Conservation (phyloP, 805 yeast species). For the Metschnikowia baotianmanensis region DNA sequence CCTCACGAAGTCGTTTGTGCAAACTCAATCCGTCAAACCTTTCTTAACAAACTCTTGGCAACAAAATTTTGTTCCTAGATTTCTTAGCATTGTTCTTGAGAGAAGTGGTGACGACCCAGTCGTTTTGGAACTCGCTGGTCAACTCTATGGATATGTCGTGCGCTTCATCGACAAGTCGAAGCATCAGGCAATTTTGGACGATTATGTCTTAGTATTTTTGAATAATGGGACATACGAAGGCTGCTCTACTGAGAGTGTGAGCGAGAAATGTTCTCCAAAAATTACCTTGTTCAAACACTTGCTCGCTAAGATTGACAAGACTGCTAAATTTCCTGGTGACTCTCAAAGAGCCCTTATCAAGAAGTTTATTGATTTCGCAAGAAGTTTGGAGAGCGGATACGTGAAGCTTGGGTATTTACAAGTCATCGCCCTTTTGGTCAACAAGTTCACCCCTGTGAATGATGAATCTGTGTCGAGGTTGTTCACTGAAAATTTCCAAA, state of each 20-base stretch:
- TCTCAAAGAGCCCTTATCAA: conserved; percentile 10
- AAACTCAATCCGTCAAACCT: conserved; percentile 29
- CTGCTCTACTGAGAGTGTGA: conserved; percentile 18
- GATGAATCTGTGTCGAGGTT: conserved; percentile 11
- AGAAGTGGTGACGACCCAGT: conserved; percentile 18
- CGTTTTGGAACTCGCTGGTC: conserved; percentile 39
- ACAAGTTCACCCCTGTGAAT: conserved; percentile 32
- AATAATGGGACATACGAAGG: conserved; percentile 16
- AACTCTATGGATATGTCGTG: conserved; percentile 41
- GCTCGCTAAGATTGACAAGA: conserved; percentile 52
- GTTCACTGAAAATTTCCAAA: conserved; percentile 4
- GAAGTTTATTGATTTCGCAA: conserved; percentile 37
- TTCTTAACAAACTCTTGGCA: conserved; percentile 44
- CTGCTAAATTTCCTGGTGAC: conserved; percentile 13
- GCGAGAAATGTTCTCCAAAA: conserved; percentile 28
- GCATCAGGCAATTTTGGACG: conserved; percentile 48
- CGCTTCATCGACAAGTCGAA: conserved; percentile 35
- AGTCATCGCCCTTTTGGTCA: conserved; percentile 50
- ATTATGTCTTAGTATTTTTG: conserved; percentile 37
- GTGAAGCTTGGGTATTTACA: conserved; percentile 47
- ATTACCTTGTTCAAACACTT: conserved; percentile 41
- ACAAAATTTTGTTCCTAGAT: conserved; percentile 42
- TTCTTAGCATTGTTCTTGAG: conserved; percentile 23
- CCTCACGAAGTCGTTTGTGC: conserved; percentile 22
- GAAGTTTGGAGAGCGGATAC: conserved; percentile 1